Conservation (phyloP, 2,329 filamentous ascomycete genomes). For the Sporothrix luriei region DNA sequence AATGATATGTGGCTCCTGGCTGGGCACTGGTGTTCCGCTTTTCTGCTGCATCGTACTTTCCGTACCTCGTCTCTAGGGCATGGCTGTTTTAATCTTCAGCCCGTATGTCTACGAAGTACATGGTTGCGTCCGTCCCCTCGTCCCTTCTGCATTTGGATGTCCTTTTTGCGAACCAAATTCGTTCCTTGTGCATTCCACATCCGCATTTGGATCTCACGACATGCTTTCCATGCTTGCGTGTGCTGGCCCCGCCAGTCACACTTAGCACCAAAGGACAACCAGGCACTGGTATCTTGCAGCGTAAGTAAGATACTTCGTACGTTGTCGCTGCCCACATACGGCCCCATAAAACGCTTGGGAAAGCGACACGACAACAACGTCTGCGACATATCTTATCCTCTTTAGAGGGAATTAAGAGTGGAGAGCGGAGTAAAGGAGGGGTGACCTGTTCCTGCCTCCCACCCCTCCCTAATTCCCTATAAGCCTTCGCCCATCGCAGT, state of each 20-base stretch:
- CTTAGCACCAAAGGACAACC: too few relatives aligned
- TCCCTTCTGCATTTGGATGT: background rate
- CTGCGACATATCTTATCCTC: conserved; percentile 19
- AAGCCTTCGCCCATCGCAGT: conserved; percentile 31
- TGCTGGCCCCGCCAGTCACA: conserved; percentile 18
- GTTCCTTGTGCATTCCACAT: conserved; percentile 17
- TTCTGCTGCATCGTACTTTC: conserved; percentile 14
- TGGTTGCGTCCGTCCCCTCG: background rate
- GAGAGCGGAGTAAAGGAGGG: conserved; percentile 30
- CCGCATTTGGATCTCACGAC: conserved; percentile 21
- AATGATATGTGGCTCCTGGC: conserved; percentile 10
- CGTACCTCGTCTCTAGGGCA: background rate
- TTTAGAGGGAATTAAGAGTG: conserved; percentile 20
- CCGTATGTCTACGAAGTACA: too few relatives aligned
- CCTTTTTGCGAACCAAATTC: conserved; percentile 1
- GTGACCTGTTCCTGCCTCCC: conserved; percentile 14
- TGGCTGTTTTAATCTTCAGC: conserved; percentile 15
- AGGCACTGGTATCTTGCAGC: background rate
- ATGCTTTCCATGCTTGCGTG: conserved; percentile 13
- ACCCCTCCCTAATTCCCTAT: background rate
- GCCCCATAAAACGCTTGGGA: conserved; percentile 21
- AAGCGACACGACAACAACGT: conserved; percentile 2
- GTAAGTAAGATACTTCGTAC: conserved; percentile 3
- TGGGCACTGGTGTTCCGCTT: conserved; percentile 15
- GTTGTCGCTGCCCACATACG: conserved; percentile 1